Conservation (phyloP, 1,284 basidiomycete species). For the Thecaphora thlaspeos region DNA sequence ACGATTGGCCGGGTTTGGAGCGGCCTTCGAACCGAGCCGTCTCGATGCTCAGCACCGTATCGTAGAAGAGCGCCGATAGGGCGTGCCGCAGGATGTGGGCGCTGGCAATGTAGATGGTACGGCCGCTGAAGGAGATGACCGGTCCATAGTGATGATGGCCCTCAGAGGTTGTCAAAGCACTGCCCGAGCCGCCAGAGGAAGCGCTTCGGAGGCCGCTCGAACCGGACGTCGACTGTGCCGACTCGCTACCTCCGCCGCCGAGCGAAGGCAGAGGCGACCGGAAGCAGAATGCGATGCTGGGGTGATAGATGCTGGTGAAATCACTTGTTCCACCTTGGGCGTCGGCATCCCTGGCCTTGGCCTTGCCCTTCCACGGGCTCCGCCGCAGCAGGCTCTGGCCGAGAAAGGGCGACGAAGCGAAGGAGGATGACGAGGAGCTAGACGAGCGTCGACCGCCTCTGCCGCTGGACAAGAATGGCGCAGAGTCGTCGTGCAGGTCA, state of each 20-base stretch:
- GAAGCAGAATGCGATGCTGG: constrained; percentile 39
- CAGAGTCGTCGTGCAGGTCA: constrained; percentile 10
- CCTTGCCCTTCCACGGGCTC: constrained; percentile 7
- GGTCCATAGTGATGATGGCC: constrained; percentile 6
- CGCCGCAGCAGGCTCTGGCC: constrained; percentile 21
- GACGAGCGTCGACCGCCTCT: constrained; percentile 4
- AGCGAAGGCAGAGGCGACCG: constrained; percentile 28
- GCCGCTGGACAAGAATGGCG: constrained; percentile 1
- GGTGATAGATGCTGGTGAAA: constrained; percentile 41
- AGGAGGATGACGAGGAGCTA: constrained; percentile 11
- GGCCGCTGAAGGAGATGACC: constrained; percentile 44
- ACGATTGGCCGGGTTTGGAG: constrained; percentile 16
- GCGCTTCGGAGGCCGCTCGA: neutral
- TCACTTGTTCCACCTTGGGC: neutral
- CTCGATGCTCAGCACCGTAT: constrained; percentile 35
- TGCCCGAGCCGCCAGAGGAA: neutral
- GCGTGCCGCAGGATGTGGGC: constrained; percentile 45
- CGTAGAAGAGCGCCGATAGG: constrained; percentile 41
- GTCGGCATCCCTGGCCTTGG: constrained; percentile 3
- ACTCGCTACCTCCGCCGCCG: constrained; percentile 13
- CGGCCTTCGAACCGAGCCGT: constrained; percentile 34
- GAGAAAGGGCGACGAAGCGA: constrained; percentile 28
- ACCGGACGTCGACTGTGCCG: neutral
- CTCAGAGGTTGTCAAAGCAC: neutral
- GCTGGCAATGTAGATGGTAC: constrained; percentile 45